Evolutionary conservation across 2,329 filamentous ascomycete species (phyloP).

Genomic region (Diaporthe sp.): DNA sequence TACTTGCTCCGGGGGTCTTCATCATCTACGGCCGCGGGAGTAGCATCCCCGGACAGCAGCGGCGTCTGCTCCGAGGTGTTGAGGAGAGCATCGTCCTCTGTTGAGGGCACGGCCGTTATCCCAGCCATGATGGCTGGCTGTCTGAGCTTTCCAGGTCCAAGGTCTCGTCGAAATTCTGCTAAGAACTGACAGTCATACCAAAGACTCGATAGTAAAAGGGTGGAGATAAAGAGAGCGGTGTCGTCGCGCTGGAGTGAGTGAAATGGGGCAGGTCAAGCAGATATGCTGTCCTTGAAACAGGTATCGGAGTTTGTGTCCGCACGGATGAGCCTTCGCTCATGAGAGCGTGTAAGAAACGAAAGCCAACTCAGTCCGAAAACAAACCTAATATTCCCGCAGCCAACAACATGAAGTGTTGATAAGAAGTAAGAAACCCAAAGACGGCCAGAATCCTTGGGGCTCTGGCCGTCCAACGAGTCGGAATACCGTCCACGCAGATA

Average conservation of each 20-base stretch:
- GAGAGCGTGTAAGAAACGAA: not conserved
- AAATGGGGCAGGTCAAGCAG: not conserved
- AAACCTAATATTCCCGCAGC: not conserved
- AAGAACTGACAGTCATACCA: too few species aligned
- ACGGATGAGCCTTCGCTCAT: not conserved
- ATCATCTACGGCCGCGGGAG: not conserved
- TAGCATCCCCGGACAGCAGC: not conserved
- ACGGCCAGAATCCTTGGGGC: not conserved
- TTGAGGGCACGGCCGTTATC: not conserved
- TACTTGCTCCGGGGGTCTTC: slow-evolving; percentile 41
- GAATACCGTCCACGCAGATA: not conserved
- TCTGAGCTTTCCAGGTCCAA: not conserved
- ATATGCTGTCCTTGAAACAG: not conserved
- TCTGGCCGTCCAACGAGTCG: not conserved
- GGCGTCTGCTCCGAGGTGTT: slow-evolving; percentile 17
- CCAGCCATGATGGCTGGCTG: not conserved
- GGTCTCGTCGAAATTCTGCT: not conserved
- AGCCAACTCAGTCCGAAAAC: not conserved
- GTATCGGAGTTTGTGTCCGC: not conserved
- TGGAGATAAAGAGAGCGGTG: not conserved
- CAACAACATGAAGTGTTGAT: not conserved
- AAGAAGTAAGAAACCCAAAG: not conserved
- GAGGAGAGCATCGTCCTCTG: slow-evolving; percentile 19
- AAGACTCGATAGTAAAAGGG: not conserved
- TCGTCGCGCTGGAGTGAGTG: not conserved